Evolutionary conservation across 1,284 basidiomycete species (phyloP).

Genomic region (Chiua sp.): DNA sequence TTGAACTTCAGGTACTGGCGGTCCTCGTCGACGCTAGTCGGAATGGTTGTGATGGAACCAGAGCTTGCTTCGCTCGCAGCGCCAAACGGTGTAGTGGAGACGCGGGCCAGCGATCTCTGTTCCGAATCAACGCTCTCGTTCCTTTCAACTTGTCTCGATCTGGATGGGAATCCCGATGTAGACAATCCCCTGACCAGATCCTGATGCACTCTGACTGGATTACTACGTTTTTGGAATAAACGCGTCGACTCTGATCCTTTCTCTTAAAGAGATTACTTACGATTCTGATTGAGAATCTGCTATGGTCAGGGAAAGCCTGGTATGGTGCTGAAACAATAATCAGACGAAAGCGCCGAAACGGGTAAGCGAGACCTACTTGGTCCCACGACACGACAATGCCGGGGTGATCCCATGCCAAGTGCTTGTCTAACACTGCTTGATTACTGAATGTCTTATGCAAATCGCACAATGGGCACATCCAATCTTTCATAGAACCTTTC

Average conservation of each 20-base stretch:
- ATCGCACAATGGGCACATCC: conserved; percentile 68
- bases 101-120: conserved; percentile 5
- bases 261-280: conserved; percentile 19
- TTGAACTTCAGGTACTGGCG: conserved; percentile 32
- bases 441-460: conserved; percentile 54
- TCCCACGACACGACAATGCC: conserved; percentile 52
- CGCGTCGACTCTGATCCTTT: background rate
- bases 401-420: conserved; percentile 61
- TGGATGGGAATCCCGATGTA: conserved; percentile 2
- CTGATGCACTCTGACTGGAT: conserved; percentile 5
- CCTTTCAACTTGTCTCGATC: background rate
- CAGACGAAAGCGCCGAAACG: background rate
- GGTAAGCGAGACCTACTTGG: conserved; percentile 24
- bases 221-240: conserved; percentile 11
- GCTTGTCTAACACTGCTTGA: conserved; percentile 53
- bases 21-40: conserved; percentile 27
- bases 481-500: conserved; percentile 38
- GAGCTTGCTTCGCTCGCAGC: conserved; percentile 12
- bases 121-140: conserved; percentile 1
- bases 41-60: conserved; percentile 8
- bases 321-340: conserved; percentile 18
- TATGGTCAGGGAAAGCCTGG: conserved; percentile 24
- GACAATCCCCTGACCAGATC: conserved; percentile 10
- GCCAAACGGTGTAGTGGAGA: conserved; percentile 22
- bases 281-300: conserved; percentile 11